Evolutionary conservation across 441 rosid genomes (phyloP), one percentile per base, ranked within the genome.

Genomic region (Erodium chrysanthum): DNA sequence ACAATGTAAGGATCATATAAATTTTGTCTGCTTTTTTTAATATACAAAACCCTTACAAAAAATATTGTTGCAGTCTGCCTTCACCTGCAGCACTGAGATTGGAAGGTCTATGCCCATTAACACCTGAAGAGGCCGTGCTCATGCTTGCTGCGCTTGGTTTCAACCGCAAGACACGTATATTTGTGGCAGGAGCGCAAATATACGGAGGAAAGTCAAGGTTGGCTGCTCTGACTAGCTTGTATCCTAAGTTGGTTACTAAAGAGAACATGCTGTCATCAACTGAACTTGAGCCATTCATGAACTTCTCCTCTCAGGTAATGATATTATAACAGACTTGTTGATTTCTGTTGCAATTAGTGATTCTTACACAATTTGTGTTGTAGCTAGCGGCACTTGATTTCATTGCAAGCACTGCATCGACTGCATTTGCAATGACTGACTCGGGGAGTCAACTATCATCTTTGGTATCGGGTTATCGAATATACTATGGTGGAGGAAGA

Each of bases 111-210:
- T 95, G 97, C 58, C 97, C 99, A 1, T 80, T 95, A 73, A 81
- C 97, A 40, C 99, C 99, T 5, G 98, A 95, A 84, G 99, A 92
- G 82, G 87, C 97, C 0, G 85, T 90, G 33, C 97, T 92, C 27
- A 88, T 90, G 92, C 96, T 95, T 62, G 91, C 90, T 0, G 99
- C 92, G 72, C 97, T 95, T 12, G 97, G 99, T 67, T 95, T 95
- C 81, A 82, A 73, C 68, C 83, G 97, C 27, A 84, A 83, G 83
- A 87, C 99, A 0, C 91, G 71, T 37, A 75, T 91, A 56, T 95
- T 79, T 50, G 86, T 95, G 42, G 99, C 99, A 2, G 97, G 99
- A 7, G 95, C 97, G 0, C 87, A 88, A 69, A 88, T 90, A 62
- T 91, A 91, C 56, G 97, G 97, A 44, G 97, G 97, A 67, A 76